A percentile compares a stretch with the other conserved stretches of the same genome.
phyloP scores from a whole-genome alignment of 129 eudicot species.

The Arctium minus region DNA sequence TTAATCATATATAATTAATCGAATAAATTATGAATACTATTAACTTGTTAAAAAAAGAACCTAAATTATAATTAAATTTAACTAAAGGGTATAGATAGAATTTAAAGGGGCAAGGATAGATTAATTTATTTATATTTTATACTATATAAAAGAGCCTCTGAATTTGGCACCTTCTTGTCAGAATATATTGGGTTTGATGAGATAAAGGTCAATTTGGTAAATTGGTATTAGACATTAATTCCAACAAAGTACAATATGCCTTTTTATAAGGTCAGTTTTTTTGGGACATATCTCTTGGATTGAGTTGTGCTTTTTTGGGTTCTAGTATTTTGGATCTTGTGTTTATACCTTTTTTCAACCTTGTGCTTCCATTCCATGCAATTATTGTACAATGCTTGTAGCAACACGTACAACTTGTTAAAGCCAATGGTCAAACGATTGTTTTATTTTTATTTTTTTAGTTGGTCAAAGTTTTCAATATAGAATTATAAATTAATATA shows the following conservation, averaged over 20 bases:
- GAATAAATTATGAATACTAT: too few relatives aligned
- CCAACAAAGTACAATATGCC: conserved; percentile 9
- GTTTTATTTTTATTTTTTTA: background rate
- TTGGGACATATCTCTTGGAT: conserved; percentile 17
- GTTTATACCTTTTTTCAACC: conserved; percentile 3
- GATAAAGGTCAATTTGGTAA: conserved; percentile 18
- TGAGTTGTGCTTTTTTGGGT: conserved; percentile 20
- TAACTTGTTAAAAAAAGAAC: too few relatives aligned
- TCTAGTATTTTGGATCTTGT: conserved; percentile 28
- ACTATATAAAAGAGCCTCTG: background rate
- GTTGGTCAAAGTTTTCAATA: background rate
- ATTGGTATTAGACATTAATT: background rate
- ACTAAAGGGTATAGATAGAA: background rate
- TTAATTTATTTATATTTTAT: background rate
- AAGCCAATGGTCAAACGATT: conserved; percentile 11
- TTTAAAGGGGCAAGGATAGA: background rate
- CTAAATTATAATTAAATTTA: too few relatives aligned
- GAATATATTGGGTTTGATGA: conserved; percentile 33
- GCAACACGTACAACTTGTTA: background rate
- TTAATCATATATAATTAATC: too few relatives aligned
- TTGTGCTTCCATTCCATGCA: background rate
- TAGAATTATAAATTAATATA: background rate
- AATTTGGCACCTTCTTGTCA: conserved; percentile 37
- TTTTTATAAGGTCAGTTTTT: conserved; percentile 1
- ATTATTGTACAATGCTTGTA: background rate